Percentiles rank a stretch among this genome's conserved stretches.
Evolutionary conservation across 768 basidiomycete genomes (phyloP).

Genomic region (Suillus plorans): DNA sequence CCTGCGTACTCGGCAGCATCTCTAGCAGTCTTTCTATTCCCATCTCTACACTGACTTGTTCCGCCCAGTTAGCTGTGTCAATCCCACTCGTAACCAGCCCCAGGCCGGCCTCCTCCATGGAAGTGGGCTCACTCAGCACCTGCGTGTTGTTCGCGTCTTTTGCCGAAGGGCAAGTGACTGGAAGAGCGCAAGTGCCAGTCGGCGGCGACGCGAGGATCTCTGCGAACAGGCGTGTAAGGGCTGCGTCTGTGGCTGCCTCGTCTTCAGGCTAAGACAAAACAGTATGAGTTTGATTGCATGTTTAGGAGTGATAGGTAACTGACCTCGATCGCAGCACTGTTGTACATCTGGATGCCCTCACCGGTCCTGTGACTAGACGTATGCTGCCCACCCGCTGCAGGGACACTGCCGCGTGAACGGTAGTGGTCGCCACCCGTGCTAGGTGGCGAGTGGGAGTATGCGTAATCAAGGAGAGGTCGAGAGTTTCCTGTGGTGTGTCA

Average conservation of each 20-base stretch:
- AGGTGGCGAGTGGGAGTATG: conserved; percentile 88
- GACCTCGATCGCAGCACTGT: conserved; percentile 35
- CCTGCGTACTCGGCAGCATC: conserved; percentile 42
- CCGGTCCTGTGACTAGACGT: conserved; percentile 28
- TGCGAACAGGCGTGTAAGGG: conserved; percentile 32
- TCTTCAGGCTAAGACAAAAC: conserved; percentile 39
- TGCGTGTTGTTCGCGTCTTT: conserved; percentile 28
- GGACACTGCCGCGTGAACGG: conserved; percentile 59
- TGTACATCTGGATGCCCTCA: conserved; percentile 18
- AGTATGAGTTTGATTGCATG: conserved; percentile 24
- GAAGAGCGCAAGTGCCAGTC: conserved; percentile 30
- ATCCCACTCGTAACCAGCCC: conserved; percentile 20
- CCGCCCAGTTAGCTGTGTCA: conserved; percentile 25
- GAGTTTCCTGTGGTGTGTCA: conserved; percentile 21
- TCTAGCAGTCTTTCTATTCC: conserved; percentile 65
- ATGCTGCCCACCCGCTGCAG: conserved; percentile 86
- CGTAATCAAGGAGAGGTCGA: conserved; percentile 34
- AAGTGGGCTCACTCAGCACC: conserved; percentile 18
- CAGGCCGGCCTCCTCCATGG: conserved; percentile 16
- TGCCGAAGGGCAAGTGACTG: conserved; percentile 31
- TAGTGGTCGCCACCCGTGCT: conserved; percentile 95
- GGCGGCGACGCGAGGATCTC: conserved; percentile 36
- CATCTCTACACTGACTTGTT: conserved; percentile 38
- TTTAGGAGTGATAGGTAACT: conserved; percentile 17
- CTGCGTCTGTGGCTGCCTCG: conserved; percentile 47